Percentiles rank a stretch among this genome's conserved stretches.
Conservation (phyloP, 805 yeast species). For the Zygosaccharomyces bailii region DNA sequence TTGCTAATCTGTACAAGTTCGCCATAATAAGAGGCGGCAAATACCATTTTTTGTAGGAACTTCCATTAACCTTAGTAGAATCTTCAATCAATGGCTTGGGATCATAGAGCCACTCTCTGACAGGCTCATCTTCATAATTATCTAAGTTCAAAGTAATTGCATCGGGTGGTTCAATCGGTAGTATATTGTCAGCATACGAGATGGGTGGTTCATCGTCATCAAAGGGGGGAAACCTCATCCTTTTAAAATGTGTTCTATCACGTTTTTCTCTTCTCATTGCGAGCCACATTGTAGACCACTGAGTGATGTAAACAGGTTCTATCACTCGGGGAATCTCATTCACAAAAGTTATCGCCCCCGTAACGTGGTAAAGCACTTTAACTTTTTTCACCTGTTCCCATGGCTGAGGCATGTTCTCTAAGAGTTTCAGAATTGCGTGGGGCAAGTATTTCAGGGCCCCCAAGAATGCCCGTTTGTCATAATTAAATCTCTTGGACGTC, state of each 20-base stretch:
- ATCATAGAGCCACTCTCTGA: constrained; percentile 79
- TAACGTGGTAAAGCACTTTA: constrained; percentile 78
- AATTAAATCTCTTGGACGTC: constrained; percentile 70
- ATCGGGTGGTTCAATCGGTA: constrained; percentile 68
- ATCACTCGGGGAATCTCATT: constrained; percentile 89
- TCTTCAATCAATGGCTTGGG: constrained; percentile 67
- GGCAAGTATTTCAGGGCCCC: constrained; percentile 95
- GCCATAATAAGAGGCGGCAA: constrained; percentile 61
- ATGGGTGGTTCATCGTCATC: constrained; percentile 97
- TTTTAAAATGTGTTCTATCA: constrained; percentile 81
- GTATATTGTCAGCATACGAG: constrained; percentile 74
- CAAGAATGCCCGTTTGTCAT: constrained; percentile 80
- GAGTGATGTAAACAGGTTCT: constrained; percentile 87
- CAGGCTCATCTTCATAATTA: constrained; percentile 54
- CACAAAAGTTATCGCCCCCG: constrained; percentile 95
- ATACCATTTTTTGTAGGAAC: constrained; percentile 71
- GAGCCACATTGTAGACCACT: constrained; percentile 93
- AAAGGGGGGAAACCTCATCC: constrained; percentile 93
- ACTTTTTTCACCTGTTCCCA: constrained; percentile 92
- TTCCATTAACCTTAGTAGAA: constrained; percentile 57
- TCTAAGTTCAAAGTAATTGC: constrained; percentile 66
- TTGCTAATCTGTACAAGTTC: constrained; percentile 59
- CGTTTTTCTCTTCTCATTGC: constrained; percentile 93
- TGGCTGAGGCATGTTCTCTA: constrained; percentile 98
- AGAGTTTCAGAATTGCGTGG: constrained; percentile 81